phyloP scores from a whole-genome alignment of 2,329 filamentous ascomycete species.

The Domatiomyces globalis region DNA sequence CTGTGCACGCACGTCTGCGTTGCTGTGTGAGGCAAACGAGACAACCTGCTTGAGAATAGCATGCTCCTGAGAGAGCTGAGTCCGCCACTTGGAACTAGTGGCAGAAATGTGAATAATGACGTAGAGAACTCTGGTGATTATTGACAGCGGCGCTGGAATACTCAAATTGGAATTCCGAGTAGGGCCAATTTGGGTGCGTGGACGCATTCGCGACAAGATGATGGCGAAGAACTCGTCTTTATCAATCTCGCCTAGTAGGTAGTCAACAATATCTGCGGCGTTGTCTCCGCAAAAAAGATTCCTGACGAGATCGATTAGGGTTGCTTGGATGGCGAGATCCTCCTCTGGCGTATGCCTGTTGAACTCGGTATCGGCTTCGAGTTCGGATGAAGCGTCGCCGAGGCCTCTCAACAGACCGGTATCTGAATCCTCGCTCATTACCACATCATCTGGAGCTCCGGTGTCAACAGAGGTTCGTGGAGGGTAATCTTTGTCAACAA shows the following conservation, averaged over 20 bases:
- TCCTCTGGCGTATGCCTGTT: slow-evolving; percentile 57
- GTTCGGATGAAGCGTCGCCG: slow-evolving; percentile 13
- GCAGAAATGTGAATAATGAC: slow-evolving; percentile 82
- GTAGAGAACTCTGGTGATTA: slow-evolving; percentile 64
- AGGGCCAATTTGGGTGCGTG: slow-evolving; percentile 28
- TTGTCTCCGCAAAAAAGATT: slow-evolving; percentile 64
- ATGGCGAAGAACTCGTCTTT: slow-evolving; percentile 68
- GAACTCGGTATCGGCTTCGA: slow-evolving; percentile 55
- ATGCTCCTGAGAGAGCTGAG: slow-evolving; percentile 62
- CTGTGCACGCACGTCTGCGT: slow-evolving; percentile 59
- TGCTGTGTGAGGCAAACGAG: slow-evolving; percentile 57
- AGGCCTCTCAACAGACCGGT: background rate
- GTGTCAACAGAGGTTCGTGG: background rate
- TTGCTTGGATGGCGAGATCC: slow-evolving; percentile 75
- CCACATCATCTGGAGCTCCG: slow-evolving; percentile 2
- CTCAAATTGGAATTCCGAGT: slow-evolving; percentile 20
- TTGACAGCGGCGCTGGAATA: slow-evolving; percentile 37
- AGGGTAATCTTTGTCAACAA: slow-evolving; percentile 17
- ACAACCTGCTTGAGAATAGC: slow-evolving; percentile 59
- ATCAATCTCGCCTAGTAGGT: slow-evolving; percentile 61
- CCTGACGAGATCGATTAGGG: slow-evolving; percentile 75
- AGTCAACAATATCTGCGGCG: slow-evolving; percentile 62
- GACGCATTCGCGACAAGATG: slow-evolving; percentile 60
- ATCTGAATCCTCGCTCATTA: slow-evolving; percentile 22
- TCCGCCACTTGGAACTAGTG: slow-evolving; percentile 61